Base-by-base conservation (phyloP, 805 yeast genomes). In the Sungouiella blattae region DNA sequence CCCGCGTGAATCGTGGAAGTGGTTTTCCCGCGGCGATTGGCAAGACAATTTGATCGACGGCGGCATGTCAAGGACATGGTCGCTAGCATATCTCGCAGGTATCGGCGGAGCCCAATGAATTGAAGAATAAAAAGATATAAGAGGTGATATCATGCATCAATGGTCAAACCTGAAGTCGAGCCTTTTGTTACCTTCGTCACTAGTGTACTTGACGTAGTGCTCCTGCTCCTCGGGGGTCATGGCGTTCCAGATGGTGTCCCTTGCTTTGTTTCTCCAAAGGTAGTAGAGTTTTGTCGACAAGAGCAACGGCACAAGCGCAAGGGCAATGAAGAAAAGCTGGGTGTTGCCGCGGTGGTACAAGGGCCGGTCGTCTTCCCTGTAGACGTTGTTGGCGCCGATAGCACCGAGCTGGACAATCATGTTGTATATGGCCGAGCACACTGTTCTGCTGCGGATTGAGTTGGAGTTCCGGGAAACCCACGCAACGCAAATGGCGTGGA, bases 61-160 rank as follows among this genome's bases (percentile, higher is more conserved):
- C 38, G 97, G 97, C 2, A 91, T 87, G 71, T 80, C 91, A 18
- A 64, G 80, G 43, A 83, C 96, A 0, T 88, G 96, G 95, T 80
- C 89, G 9, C 65, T 88, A 43, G 79, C 95, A 0, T 85, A 75
- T 46, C 70, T 86, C 30, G 95, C 76, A 5, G 81, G 74, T 14
- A 57, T 67, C 33, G 67, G 65, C 5, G 52, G 36, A 11, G 46
- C 50, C 5, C 25, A 36, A 13, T 41, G 22, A 26, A 8, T 7
- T n/a, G n/a, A n/a, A n/a, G n/a, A n/a, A n/a, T n/a, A n/a, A 20
- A 20, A 20, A 20, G 22, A 20, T 6, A 20, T 6, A 20, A 7
- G 22, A 20, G 22, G n/a, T n/a, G n/a, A 14, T 26, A 14, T 8
- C 15, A 15, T 11, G 11, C 18, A 16, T 27, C 37, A 62, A 34